Evolutionary conservation across 164 flowering plant species (phyloP).

Genomic region (Umbellularia californica): DNA sequence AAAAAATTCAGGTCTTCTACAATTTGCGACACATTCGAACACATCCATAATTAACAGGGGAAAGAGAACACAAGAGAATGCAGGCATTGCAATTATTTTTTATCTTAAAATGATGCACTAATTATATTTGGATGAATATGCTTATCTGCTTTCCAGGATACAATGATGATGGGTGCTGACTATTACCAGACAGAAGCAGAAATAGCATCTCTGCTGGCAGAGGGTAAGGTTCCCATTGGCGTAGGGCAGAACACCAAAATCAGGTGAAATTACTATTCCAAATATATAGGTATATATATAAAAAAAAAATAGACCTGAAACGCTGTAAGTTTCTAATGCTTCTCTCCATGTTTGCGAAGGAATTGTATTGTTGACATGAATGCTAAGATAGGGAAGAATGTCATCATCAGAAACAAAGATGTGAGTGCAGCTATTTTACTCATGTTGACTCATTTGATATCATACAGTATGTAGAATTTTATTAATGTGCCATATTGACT

Average conservation of each 20-base stretch:
- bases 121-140: background rate
- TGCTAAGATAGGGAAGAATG: conserved; percentile 86
- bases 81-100: too few species aligned
- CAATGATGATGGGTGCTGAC: conserved; percentile 99
- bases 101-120: background rate
- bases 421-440: conserved; percentile 37
- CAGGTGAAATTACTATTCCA: conserved; percentile 34
- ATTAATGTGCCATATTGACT: too few species aligned
- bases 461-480: too few species aligned
- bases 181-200: conserved; percentile 91
- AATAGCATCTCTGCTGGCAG: conserved; percentile 82
- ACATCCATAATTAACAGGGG: too few species aligned
- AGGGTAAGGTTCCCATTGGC: conserved; percentile 89
- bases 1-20: too few species aligned
- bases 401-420: conserved; percentile 64
- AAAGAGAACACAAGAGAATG: too few species aligned
- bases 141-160: conserved; percentile 50
- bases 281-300: background rate
- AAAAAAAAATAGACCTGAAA: background rate
- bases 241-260: conserved; percentile 86
- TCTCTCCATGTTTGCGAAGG: conserved; percentile 34
- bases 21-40: too few species aligned
- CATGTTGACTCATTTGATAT: too few species aligned
- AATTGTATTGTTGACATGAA: conserved; percentile 97
- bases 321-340: background rate